Base-by-base conservation (phyloP, 148 eudicot species). In the Gaultheria prostrata region DNA sequence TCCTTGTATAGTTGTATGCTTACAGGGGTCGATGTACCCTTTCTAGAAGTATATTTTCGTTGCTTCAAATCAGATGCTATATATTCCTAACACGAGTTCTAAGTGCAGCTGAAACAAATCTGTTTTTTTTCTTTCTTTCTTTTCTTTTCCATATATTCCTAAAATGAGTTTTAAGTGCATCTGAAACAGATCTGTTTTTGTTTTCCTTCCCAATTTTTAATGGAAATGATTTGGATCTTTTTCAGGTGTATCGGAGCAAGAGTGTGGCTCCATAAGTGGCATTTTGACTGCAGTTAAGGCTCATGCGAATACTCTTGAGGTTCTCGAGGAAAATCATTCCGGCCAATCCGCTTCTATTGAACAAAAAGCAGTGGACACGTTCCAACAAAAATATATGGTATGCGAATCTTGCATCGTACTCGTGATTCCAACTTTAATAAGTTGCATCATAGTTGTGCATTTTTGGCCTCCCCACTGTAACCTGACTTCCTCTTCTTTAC, bases 311-410 rank as follows among this genome's bases (percentile, higher is more conserved):
- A 88, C 89, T 33, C 78, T 97, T 76, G 89, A 87, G 54, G 87
- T 46, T 82, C 91, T 97, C 76, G 85, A 79, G 82, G 86, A 87
- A 77, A 92, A 93, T 87, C 99, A 95, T 79, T 89, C 95, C 1
- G 84, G 80, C 76, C 97, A 93, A 71, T 89, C 88, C 77, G 85
- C 83, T 65, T 83, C 89, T 65, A 93, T 97, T 65, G 96, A 93
- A 77, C 87, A 89, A 78, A 90, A 93, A 82, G 90, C 98, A 65
- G 77, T 73, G 30, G 88, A 92, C 45, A 95, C 98, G 20, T 97
- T 97, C 88, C 89, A 89, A 88, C 94, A 91, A 86, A 85, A 91
- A 88, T 95, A 88, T 82, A 89, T 87, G 99, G 99, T 97, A 87
- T 74, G 87, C 28, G 20, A 54, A 53, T 80, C 13, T 79, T 77